A percentile compares a stretch with the other conserved stretches of the same genome.
These are phyloP conservation scores for Microstroma glucosiphilum DNA, from an alignment of 1,284 basidiomycete species.

Conservation along the genomic window DNA sequence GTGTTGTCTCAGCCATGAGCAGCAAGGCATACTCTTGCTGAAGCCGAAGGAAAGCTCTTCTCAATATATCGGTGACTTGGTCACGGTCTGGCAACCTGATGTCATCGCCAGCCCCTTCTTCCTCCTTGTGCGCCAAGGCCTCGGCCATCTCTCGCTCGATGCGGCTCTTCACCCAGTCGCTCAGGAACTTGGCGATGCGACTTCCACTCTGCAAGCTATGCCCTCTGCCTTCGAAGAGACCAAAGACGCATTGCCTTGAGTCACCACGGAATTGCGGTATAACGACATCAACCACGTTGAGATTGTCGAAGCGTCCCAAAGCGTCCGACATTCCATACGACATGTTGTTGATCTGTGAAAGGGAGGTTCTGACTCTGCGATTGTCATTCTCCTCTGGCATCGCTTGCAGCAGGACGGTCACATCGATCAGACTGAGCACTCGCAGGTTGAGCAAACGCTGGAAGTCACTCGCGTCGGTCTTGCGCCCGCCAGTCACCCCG, in stretches of 20 bases:
- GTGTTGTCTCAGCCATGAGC: conserved; percentile 37
- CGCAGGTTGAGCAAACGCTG: conserved; percentile 73
- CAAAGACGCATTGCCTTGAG: conserved; percentile 82
- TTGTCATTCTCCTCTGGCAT: conserved; percentile 83
- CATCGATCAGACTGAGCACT: conserved; percentile 93
- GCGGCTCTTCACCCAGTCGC: conserved; percentile 34
- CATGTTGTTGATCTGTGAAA: conserved; percentile 85
- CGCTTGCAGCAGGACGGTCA: conserved; percentile 61
- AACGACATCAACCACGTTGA: conserved; percentile 88
- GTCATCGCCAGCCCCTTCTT: not conserved
- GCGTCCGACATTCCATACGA: conserved; percentile 94
- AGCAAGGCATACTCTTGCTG: conserved; percentile 45
- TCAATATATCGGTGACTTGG: conserved; percentile 32
- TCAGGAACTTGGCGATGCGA: conserved; percentile 56
- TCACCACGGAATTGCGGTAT: conserved; percentile 76
- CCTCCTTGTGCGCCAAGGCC: conserved; percentile 14
- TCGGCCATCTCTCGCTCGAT: conserved; percentile 31
- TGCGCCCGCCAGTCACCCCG: conserved; percentile 45
- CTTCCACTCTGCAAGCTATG: conserved; percentile 55
- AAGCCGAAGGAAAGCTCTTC: conserved; percentile 43
- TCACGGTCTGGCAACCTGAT: conserved; percentile 5
- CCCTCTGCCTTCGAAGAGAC: conserved; percentile 71
- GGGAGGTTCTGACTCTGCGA: conserved; percentile 83
- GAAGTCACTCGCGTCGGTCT: conserved; percentile 69
- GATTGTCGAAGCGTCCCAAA: conserved; percentile 59